These are phyloP conservation scores for Leishmania gerbilli DNA, from an alignment of 208 protist species.

Conservation along the genomic window DNA sequence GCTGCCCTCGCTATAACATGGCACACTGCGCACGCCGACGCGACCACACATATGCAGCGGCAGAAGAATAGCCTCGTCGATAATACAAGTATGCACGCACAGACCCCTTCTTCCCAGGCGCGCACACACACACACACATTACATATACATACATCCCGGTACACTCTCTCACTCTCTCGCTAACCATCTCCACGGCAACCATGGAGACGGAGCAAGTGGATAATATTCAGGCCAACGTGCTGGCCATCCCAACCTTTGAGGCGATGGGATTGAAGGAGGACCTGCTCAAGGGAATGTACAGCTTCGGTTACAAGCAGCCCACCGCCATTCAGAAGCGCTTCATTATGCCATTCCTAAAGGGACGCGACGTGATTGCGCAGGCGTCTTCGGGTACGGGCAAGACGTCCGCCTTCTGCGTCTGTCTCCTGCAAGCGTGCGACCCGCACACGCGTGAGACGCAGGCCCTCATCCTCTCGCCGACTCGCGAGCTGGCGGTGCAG, in stretches of 20 bases:
- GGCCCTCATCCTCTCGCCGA: conserved; percentile 97
- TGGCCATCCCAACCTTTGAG: conserved; percentile 88
- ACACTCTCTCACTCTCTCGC: neutral
- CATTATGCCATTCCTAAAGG: conserved; percentile 92
- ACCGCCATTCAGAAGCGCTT: conserved; percentile 98
- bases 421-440: conserved; percentile 91
- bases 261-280: conserved; percentile 87
- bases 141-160: conserved; percentile 1
- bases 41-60: neutral
- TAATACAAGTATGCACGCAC: neutral
- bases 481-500: conserved; percentile 97
- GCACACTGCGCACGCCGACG: neutral
- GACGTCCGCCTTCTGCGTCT: conserved; percentile 97
- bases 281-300: conserved; percentile 96
- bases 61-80: neutral
- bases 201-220: conserved; percentile 42
- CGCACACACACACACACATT: neutral
- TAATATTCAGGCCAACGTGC: conserved; percentile 87
- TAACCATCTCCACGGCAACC: neutral
- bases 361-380: conserved; percentile 97
- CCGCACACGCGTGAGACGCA: conserved; percentile 85
- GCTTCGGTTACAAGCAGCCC: conserved; percentile 98
- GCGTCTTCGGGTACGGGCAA: conserved; percentile 99
- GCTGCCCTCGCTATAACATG: neutral
- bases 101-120: neutral